These are phyloP conservation scores for Zygnema cylindricum DNA, from an alignment of 139 green algal genomes.

Conservation along the genomic window DNA sequence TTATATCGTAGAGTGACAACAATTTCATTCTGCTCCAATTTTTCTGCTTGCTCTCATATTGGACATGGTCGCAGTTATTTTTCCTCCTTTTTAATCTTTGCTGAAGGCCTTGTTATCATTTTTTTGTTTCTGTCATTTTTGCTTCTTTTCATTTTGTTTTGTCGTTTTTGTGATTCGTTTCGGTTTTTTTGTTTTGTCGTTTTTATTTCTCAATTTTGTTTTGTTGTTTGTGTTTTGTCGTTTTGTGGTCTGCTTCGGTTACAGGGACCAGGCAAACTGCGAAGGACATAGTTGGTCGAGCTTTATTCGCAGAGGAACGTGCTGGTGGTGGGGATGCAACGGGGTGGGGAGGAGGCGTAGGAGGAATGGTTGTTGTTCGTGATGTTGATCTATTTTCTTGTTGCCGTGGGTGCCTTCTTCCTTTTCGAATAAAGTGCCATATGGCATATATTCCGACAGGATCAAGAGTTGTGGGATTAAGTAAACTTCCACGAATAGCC, in stretches of 20 bases:
- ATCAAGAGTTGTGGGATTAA: conserved; percentile 62
- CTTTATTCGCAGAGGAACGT: conserved; percentile 60
- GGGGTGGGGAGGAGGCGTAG: conserved; percentile 25
- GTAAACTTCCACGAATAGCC: conserved; percentile 80
- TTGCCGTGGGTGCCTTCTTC: conserved; percentile 79
- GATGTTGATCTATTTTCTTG: conserved; percentile 92
- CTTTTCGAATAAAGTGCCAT: conserved; percentile 89
- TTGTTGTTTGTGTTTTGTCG: background rate
- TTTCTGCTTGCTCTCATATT: no score
- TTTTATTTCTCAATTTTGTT: background rate
- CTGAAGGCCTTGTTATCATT: no score
- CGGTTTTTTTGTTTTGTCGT: conserved; percentile 20
- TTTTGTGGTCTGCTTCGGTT: background rate
- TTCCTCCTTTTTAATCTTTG: no score
- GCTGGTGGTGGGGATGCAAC: background rate
- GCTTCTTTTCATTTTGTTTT: background rate
- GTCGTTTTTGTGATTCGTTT: background rate
- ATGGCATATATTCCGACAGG: conserved; percentile 91
- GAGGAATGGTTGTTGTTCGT: conserved; percentile 80
- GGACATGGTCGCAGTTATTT: no score
- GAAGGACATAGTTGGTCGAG: conserved; percentile 46
- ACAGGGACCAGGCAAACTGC: conserved; percentile 58
- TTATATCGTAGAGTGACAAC: no score
- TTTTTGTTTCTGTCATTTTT: no score
- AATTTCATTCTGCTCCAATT: no score